Evolutionary conservation across 495 filamentous ascomycete species (phyloP).

Genomic region (Xylaria intraflava): DNA sequence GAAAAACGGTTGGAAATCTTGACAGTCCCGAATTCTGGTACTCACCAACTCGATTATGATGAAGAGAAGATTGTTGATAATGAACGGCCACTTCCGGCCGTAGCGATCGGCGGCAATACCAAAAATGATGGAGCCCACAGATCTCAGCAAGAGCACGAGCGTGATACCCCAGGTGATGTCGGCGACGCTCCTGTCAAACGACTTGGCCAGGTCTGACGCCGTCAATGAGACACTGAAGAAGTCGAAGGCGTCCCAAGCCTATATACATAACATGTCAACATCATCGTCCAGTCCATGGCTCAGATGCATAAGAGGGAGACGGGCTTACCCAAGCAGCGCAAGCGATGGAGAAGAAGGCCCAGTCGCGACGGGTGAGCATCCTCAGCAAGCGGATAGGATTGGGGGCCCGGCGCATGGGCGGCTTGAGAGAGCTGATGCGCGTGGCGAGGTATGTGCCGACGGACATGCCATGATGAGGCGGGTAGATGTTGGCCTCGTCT

Average conservation of each 20-base stretch:
- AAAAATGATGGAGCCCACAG: slow-evolving; percentile 65
- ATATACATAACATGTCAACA: slow-evolving; percentile 9
- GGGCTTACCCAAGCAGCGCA: slow-evolving; percentile 60
- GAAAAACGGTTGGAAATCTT: not conserved
- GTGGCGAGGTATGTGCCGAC: slow-evolving; percentile 58
- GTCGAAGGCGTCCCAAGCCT: slow-evolving; percentile 83
- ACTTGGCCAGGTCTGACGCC: slow-evolving; percentile 56
- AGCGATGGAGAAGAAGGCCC: slow-evolving; percentile 75
- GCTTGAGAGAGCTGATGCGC: slow-evolving; percentile 64
- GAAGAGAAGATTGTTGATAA: slow-evolving; percentile 77
- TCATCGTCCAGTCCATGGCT: not conserved
- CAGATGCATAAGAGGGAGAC: not conserved
- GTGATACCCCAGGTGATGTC: slow-evolving; percentile 92
- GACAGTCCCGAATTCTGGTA: not conserved
- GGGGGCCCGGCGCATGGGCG: slow-evolving; percentile 68
- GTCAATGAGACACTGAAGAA: slow-evolving; percentile 88
- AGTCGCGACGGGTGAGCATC: slow-evolving; percentile 69
- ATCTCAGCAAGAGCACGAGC: slow-evolving; percentile 72
- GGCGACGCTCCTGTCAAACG: slow-evolving; percentile 59
- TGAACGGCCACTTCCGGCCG: slow-evolving; percentile 83
- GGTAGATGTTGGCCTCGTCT: slow-evolving; percentile 20
- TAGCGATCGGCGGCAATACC: slow-evolving; percentile 77
- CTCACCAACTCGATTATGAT: slow-evolving; percentile 64
- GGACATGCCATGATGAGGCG: slow-evolving; percentile 47
- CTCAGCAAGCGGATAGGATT: slow-evolving; percentile 69